These are phyloP conservation scores for Phytophthora pseudosyringae DNA, from an alignment of 352 stramenopile species.

Conservation along the genomic window DNA sequence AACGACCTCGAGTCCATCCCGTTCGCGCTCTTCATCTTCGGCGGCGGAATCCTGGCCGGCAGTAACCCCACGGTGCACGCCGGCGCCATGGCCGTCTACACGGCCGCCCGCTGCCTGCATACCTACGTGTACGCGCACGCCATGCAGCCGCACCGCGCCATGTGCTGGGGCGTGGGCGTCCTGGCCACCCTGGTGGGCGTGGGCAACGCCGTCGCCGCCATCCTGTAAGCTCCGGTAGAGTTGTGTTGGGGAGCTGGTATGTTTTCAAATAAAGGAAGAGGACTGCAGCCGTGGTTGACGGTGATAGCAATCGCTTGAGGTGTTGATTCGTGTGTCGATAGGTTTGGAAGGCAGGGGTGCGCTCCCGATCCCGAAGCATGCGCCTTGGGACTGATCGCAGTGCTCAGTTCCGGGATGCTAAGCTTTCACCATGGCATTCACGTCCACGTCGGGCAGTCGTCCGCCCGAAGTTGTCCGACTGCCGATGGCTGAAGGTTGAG, in stretches of 20 bases:
- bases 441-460: constrained; percentile 36
- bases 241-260: background rate
- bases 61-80: constrained; percentile 42
- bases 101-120: constrained; percentile 42
- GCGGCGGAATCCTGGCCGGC: constrained; percentile 42
- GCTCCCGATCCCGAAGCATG: background rate
- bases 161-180: constrained; percentile 40
- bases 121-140: constrained; percentile 54
- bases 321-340: constrained; percentile 6
- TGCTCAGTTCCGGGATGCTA: background rate
- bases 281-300: background rate
- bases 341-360: background rate
- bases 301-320: background rate
- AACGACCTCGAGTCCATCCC: constrained; percentile 72
- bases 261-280: constrained; percentile 16
- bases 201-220: constrained; percentile 41
- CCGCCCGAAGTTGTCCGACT: constrained; percentile 48
- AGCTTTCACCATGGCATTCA: constrained; percentile 35
- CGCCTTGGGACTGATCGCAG: constrained; percentile 9
- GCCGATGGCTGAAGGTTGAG: constrained; percentile 28
- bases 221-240: constrained; percentile 18
- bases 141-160: constrained; percentile 51
- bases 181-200: constrained; percentile 38
- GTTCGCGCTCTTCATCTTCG: constrained; percentile 59
- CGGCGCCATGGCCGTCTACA: constrained; percentile 51